Conservation (phyloP, 495 filamentous ascomycete genomes). For the Xylaria scruposa region DNA sequence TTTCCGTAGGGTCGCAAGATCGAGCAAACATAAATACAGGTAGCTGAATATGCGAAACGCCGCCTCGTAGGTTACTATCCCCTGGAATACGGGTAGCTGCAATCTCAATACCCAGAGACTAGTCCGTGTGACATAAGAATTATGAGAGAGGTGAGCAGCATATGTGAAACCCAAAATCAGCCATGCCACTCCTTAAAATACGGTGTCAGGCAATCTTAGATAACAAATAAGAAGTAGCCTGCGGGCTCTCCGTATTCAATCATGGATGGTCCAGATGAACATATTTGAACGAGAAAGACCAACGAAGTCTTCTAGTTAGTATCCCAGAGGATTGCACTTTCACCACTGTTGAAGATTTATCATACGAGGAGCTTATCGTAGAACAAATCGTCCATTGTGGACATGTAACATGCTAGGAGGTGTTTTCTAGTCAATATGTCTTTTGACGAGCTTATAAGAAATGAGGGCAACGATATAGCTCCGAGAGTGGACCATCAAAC, state of each 20-base stretch:
- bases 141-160: too few species aligned
- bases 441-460: not conserved
- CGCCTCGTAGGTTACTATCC: too few species aligned
- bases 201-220: not conserved
- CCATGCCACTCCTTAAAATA: not conserved
- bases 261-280: not conserved
- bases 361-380: not conserved
- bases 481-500: not conserved
- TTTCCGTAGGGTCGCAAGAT: too few species aligned
- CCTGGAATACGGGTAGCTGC: too few species aligned
- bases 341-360: not conserved
- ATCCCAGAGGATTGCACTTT: not conserved
- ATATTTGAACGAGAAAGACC: too few species aligned
- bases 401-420: not conserved
- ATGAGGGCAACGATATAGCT: not conserved
- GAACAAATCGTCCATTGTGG: not conserved
- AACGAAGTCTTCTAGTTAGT: not conserved
- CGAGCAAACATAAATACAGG: too few species aligned
- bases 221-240: not conserved
- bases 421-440: not conserved
- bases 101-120: too few species aligned
- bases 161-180: not conserved
- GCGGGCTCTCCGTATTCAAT: not conserved
- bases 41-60: too few species aligned
- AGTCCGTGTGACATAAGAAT: too few species aligned